A percentile compares a stretch with the other conserved stretches of the same genome.
These are phyloP conservation scores for Populus trichocarpa DNA, from an alignment of 441 rosid genomes.

Conservation along the genomic window DNA sequence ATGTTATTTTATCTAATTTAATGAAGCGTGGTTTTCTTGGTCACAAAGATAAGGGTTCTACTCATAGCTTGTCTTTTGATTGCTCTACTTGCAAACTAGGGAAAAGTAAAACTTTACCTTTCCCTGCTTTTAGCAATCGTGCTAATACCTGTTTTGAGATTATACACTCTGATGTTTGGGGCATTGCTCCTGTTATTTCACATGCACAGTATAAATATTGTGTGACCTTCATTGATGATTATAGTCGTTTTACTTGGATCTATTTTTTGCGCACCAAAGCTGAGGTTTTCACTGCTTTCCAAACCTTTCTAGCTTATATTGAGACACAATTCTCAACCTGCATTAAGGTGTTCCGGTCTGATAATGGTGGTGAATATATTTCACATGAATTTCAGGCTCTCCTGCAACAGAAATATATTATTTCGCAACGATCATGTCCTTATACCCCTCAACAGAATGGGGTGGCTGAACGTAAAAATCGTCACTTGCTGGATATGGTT, in stretches of 20 bases:
- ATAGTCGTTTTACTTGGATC: too few relatives aligned
- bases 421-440: neutral
- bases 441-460: neutral
- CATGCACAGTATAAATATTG: neutral
- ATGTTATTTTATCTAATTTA: neutral
- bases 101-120: neutral
- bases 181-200: neutral
- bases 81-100: conserved; percentile 7
- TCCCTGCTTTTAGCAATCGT: neutral
- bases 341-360: too few relatives aligned
- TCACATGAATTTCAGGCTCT: too few relatives aligned
- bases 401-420: neutral
- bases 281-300: neutral
- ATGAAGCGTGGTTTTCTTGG: neutral
- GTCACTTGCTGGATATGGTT: neutral
- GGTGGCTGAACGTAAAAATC: neutral
- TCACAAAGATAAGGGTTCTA: neutral
- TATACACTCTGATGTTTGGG: too few relatives aligned
- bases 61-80: neutral
- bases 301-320: neutral
- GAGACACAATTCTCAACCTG: neutral
- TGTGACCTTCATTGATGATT: neutral
- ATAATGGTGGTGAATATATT: too few relatives aligned
- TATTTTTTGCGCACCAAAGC: too few relatives aligned
- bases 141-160: neutral